Conservation (phyloP, 371 early-diverging fungal species). For the Blakeslea trispora region DNA sequence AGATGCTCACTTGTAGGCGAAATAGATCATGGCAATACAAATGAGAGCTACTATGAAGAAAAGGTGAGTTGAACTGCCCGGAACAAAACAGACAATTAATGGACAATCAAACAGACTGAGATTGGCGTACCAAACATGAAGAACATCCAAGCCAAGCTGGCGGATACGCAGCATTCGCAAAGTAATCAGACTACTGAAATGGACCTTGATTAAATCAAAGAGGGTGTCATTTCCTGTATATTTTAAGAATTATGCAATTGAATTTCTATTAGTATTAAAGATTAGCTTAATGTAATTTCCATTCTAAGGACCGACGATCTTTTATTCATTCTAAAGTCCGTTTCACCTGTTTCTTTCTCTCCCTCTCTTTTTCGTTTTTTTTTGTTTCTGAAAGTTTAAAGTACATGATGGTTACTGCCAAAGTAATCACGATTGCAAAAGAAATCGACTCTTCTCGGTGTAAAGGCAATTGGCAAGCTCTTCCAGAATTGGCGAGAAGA, state of each 20-base stretch:
- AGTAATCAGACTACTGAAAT: neutral
- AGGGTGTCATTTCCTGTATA: neutral
- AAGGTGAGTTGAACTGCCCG: neutral
- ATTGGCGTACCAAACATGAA: constrained; percentile 37
- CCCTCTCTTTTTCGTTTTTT: too few relatives aligned
- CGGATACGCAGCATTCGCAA: neutral
- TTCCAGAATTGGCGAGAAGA: constrained; percentile 67
- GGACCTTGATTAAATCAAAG: constrained; percentile 3
- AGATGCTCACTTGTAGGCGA: constrained; percentile 17
- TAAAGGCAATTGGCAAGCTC: constrained; percentile 54
- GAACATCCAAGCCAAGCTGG: constrained; percentile 21
- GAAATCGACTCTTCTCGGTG: constrained; percentile 64
- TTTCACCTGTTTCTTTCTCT: constrained; percentile 1
- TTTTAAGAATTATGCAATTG: constrained; percentile 9
- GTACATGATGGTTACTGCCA: constrained; percentile 25
- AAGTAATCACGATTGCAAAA: constrained; percentile 35
- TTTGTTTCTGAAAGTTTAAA: too few relatives aligned
- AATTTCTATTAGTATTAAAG: neutral
- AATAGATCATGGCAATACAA: neutral
- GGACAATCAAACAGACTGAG: constrained; percentile 26
- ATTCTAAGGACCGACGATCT: neutral
- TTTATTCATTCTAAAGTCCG: neutral
- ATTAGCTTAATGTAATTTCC: neutral
- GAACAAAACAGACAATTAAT: neutral
- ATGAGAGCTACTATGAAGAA: constrained; percentile 6